Base-by-base conservation (phyloP, 169 alveolate genomes). In the Cystoisospora suis region DNA sequence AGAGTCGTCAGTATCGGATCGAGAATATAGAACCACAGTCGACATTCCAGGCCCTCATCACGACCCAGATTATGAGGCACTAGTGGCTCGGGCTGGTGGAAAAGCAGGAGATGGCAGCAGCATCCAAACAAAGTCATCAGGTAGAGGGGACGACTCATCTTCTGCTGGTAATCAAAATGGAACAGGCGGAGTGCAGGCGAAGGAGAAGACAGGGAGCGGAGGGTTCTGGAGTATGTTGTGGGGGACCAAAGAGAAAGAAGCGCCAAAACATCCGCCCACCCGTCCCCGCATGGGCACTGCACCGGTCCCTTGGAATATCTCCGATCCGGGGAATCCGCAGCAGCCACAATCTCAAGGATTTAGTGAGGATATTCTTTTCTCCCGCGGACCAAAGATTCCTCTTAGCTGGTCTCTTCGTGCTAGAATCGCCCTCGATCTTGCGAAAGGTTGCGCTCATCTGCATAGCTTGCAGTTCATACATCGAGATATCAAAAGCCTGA, bases 401-500 rank as follows among this genome's bases (percentile, higher is more conserved):
- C 85, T 96, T 44, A 65, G 85, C 56, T 96, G 97, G 96, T 90
- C 91, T 27, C 96, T 95, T 92, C 92, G 93, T 36, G 75, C 95
- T 6, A 92, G 93, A 80, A 96, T 97, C 65, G 94, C 95, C 7
- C 47, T 89, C 23, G 98, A 97, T 93, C 93, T 96, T 17, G 98
- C 97, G 6, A 93, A 90, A 61, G 98, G 98, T 27, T 94, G 96
- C 95, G 86, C 85, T 75, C 96, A 94, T 92, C 94, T 96, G 32
- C 98, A 96, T 87, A 70, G 91, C 29, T 89, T 49, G 79, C 89
- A 94, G 44, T 91, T 97, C 53, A 88, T 97, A 1, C 98, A 97
- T 86, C 88, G 98, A 72, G 98, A 97, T 93, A 92, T 97, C 69
- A 97, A 97, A 86, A 91, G 96, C 45, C 93, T 97, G 89, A 97